These are phyloP conservation scores for Solanum medicagineum DNA, from an alignment of 257 asterid species.

Conservation along the genomic window DNA sequence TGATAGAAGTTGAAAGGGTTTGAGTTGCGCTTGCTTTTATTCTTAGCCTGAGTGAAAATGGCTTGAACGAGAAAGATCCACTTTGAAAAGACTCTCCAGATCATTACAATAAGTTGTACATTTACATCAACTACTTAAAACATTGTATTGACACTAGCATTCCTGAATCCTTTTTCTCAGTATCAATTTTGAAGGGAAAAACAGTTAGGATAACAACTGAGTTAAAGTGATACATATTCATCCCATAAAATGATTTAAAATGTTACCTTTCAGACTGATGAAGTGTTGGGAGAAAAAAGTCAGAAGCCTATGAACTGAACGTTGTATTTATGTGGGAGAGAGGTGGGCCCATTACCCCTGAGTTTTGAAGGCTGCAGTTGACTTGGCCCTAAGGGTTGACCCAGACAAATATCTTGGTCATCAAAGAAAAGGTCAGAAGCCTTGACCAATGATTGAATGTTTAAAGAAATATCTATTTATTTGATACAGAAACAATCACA, in stretches of 20 bases:
- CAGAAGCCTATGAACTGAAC: background rate
- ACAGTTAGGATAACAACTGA: background rate
- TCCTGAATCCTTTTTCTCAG: background rate
- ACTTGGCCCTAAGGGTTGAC: background rate
- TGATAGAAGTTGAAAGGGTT: background rate
- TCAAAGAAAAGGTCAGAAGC: background rate
- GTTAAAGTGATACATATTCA: background rate
- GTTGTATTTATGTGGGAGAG: background rate
- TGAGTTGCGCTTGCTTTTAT: background rate
- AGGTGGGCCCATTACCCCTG: background rate
- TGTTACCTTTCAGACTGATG: background rate
- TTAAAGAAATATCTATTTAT: background rate
- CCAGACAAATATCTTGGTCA: background rate
- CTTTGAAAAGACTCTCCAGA: background rate
- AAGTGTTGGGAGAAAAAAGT: background rate
- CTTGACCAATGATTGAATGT: background rate
- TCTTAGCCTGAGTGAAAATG: background rate
- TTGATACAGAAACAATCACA: background rate
- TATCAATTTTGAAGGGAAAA: background rate
- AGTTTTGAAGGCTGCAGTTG: background rate
- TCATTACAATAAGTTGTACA: background rate
- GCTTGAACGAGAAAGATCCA: background rate
- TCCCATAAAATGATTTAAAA: background rate
- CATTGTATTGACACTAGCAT: background rate
- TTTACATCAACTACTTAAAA: background rate